Conservation (phyloP, 371 early-diverging fungal species). For the Spraguea lophii region DNA sequence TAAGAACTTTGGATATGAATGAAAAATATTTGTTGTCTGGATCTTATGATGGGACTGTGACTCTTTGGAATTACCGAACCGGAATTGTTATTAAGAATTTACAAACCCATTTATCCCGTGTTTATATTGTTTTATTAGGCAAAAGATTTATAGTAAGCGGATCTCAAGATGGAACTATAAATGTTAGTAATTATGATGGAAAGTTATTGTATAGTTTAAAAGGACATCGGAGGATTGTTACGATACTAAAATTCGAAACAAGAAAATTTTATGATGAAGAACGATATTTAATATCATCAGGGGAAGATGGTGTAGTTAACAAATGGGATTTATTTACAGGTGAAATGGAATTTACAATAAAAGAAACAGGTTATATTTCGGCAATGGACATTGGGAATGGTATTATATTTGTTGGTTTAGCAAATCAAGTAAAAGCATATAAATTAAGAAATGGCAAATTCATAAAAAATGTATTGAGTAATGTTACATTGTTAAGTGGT, state of each 20-base stretch:
- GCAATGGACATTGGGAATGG: slow-evolving; percentile 22
- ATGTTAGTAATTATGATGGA: slow-evolving; percentile 10
- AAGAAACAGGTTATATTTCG: slow-evolving; percentile 7
- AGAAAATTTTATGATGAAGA: slow-evolving; percentile 6
- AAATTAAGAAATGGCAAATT: slow-evolving; percentile 18
- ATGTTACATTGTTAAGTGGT: no score
- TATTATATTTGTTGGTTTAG: slow-evolving; percentile 30
- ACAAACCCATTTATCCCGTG: slow-evolving; percentile 48
- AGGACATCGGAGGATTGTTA: slow-evolving; percentile 20
- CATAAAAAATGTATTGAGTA: slow-evolving; percentile 19
- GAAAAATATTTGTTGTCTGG: slow-evolving; percentile 72
- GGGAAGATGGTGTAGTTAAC: slow-evolving; percentile 25
- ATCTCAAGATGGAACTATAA: slow-evolving; percentile 50
- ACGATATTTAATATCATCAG: slow-evolving; percentile 29
- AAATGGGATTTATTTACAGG: slow-evolving; percentile 30
- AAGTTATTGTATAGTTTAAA: not conserved
- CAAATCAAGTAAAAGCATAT: slow-evolving; percentile 24
- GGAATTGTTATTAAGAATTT: slow-evolving; percentile 31
- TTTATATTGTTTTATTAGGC: slow-evolving; percentile 74
- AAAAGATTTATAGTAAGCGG: slow-evolving; percentile 62
- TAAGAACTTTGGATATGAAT: slow-evolving; percentile 70
- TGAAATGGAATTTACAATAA: slow-evolving; percentile 17
- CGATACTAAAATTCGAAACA: slow-evolving; percentile 12
- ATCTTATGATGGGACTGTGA: slow-evolving; percentile 77
- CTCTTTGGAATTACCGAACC: slow-evolving; percentile 70